phyloP scores from a whole-genome alignment of 2,329 filamentous ascomycete species.

The Xylaria sp. region DNA sequence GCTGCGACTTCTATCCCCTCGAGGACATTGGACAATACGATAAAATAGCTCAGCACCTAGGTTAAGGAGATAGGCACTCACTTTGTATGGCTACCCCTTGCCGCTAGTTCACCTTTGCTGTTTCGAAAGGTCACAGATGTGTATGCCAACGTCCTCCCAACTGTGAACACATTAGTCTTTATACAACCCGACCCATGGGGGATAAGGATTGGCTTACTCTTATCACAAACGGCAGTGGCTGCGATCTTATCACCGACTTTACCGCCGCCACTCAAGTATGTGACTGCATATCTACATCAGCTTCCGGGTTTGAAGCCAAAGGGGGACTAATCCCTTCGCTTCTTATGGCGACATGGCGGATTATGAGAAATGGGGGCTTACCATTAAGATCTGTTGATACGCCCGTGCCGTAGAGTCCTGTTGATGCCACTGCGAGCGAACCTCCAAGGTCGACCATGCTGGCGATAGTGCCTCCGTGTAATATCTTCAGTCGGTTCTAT shows the following conservation, averaged over 20 bases:
- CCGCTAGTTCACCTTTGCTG: conserved; percentile 67
- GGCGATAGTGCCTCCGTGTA: conserved; percentile 83
- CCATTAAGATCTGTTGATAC: conserved; percentile 74
- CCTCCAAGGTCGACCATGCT: conserved; percentile 77
- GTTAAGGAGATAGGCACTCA: conserved; percentile 49
- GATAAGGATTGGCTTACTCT: conserved; percentile 58
- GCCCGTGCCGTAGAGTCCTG: conserved; percentile 70
- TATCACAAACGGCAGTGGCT: conserved; percentile 69
- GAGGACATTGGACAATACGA: neutral
- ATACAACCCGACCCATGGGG: no score
- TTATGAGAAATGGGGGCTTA: conserved; percentile 44
- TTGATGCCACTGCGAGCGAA: conserved; percentile 73
- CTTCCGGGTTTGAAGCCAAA: neutral
- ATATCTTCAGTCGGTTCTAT: conserved; percentile 79
- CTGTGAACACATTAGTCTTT: conserved; percentile 50
- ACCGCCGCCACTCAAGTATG: conserved; percentile 70
- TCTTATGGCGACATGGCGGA: no score
- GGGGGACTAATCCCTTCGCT: neutral
- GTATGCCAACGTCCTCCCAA: conserved; percentile 72
- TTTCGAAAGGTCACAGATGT: conserved; percentile 71
- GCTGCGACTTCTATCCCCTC: neutral
- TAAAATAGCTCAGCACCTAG: neutral
- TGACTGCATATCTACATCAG: conserved; percentile 58
- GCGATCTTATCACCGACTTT: conserved; percentile 66
- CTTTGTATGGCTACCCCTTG: conserved; percentile 75